Conservation (phyloP, 2,329 filamentous ascomycete species). For the Ophiostoma perfectum region DNA sequence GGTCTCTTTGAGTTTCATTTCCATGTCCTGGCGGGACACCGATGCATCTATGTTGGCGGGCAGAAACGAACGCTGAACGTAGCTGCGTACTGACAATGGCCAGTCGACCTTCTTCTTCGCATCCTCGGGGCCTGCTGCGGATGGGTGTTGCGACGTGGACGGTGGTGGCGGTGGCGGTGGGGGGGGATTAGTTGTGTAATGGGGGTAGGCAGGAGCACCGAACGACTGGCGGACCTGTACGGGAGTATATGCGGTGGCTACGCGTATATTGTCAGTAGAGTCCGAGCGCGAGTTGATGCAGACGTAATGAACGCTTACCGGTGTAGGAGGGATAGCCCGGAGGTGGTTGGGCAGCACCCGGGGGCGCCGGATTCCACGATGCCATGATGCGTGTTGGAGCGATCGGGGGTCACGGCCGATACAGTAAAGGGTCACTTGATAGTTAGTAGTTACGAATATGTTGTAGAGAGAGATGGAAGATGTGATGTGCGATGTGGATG, state of each 20-base stretch:
- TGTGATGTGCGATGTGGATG: neutral
- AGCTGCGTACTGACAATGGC: constrained; percentile 74
- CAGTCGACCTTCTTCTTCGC: constrained; percentile 64
- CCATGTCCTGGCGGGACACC: constrained; percentile 65
- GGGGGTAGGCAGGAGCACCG: constrained; percentile 27
- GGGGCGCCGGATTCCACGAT: constrained; percentile 22
- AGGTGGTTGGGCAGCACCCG: constrained; percentile 31
- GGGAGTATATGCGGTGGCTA: constrained; percentile 41
- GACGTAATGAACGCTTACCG: constrained; percentile 19
- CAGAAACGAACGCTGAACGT: constrained; percentile 85
- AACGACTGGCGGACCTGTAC: constrained; percentile 41
- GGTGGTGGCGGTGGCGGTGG: constrained; percentile 24
- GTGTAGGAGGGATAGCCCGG: constrained; percentile 24
- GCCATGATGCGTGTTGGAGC: constrained; percentile 21
- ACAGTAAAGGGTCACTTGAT: constrained; percentile 13
- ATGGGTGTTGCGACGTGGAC: neutral
- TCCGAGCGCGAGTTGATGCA: neutral
- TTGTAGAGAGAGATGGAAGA: neutral
- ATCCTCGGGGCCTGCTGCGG: constrained; percentile 16
- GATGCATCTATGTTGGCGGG: constrained; percentile 61
- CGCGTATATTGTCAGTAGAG: neutral
- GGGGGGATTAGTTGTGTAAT: constrained; percentile 26
- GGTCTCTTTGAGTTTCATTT: constrained; percentile 75
- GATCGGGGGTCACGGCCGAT: neutral
- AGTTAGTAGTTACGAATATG: constrained; percentile 29